Conservation (phyloP, 352 stramenopile genomes). For the Pythium monospermum region DNA sequence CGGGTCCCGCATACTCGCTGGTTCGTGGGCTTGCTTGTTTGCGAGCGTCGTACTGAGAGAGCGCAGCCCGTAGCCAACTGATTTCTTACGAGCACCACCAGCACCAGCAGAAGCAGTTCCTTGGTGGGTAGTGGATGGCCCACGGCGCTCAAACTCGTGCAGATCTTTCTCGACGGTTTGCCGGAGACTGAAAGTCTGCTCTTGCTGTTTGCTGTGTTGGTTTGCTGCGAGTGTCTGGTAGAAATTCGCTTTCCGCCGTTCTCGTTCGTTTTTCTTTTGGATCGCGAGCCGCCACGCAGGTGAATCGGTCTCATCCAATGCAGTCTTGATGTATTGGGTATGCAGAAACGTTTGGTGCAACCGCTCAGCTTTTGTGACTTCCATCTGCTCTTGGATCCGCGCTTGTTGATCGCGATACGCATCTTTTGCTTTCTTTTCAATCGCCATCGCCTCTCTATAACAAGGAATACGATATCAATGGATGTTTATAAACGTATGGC, state of each 20-base stretch:
- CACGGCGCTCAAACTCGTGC: constrained; percentile 40
- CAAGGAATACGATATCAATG: not conserved
- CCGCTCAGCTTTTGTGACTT: constrained; percentile 60
- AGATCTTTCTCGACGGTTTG: constrained; percentile 43
- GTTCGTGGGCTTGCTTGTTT: constrained; percentile 1
- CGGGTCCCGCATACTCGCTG: constrained; percentile 4
- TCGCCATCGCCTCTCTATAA: constrained; percentile 36
- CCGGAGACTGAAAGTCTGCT: constrained; percentile 47
- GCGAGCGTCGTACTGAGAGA: constrained; percentile 51
- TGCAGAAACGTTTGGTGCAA: constrained; percentile 64
- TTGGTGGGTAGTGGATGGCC: not conserved
- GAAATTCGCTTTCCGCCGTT: constrained; percentile 49
- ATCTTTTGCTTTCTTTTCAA: constrained; percentile 26
- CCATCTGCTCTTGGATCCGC: constrained; percentile 35
- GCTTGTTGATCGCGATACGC: constrained; percentile 27
- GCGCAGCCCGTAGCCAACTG: constrained; percentile 55
- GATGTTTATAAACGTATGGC: not conserved
- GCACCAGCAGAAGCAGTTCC: not conserved
- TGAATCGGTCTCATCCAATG: constrained; percentile 64
- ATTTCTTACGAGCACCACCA: constrained; percentile 31
- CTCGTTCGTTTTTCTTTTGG: constrained; percentile 52
- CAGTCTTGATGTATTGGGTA: constrained; percentile 68
- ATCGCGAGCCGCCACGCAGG: constrained; percentile 56
- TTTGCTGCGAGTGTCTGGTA: constrained; percentile 49
- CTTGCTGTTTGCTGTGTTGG: constrained; percentile 35